A percentile compares a stretch with the other conserved stretches of the same genome.
These are phyloP conservation scores for Fusarium tanahbumbuense DNA, from an alignment of 2,329 filamentous ascomycete genomes.

Conservation along the genomic window DNA sequence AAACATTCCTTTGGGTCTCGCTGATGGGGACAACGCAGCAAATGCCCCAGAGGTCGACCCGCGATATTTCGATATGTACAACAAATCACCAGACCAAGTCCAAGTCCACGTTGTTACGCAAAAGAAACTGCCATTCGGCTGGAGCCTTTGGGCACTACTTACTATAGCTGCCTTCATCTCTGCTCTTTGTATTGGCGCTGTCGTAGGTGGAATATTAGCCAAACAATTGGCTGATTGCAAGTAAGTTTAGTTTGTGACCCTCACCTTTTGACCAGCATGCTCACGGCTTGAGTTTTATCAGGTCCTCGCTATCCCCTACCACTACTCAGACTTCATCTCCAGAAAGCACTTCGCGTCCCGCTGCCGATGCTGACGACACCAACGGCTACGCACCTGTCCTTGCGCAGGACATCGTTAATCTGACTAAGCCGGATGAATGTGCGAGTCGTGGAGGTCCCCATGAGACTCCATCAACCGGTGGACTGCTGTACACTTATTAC, in stretches of 20 bases:
- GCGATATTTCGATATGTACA: not conserved
- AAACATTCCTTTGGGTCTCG: too few relatives aligned
- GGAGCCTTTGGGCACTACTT: not conserved
- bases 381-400: not conserved
- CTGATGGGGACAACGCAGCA: not conserved
- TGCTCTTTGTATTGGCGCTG: not conserved
- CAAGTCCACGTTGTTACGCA: not conserved
- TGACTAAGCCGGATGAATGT: not conserved
- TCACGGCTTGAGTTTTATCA: fast-evolving
- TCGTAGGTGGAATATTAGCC: not conserved
- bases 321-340: not conserved
- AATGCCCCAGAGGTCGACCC: not conserved
- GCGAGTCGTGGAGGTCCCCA: not conserved
- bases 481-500: not conserved
- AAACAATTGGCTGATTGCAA: not conserved
- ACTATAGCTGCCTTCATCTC: not conserved
- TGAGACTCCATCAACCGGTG: fast-evolving
- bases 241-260: not conserved
- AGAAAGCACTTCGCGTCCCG: not conserved
- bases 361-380: not conserved
- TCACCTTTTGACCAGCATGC: not conserved
- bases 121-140: not conserved
- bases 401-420: not conserved
- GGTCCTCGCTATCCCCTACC: not conserved
- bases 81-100: not conserved